A percentile compares a stretch with the other conserved stretches of the same genome.
phyloP scores from a whole-genome alignment of 164 flowering plant species.

The Magnolia kwangsiensis region DNA sequence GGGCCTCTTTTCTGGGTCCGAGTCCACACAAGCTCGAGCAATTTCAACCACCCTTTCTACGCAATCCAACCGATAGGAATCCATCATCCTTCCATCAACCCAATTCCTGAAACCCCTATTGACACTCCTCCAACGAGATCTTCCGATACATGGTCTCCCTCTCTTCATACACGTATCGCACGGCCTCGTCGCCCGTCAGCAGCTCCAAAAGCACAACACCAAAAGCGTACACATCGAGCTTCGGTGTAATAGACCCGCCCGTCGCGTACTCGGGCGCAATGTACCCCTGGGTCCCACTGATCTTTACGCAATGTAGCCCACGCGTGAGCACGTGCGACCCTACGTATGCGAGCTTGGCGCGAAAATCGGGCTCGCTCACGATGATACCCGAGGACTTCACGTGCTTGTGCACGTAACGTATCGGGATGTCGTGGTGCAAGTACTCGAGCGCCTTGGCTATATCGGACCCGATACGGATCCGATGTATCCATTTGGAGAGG shows the following conservation, averaged over 20 bases:
- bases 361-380: background rate
- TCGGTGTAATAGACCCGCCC: constrained; percentile 1
- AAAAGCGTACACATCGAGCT: constrained; percentile 4
- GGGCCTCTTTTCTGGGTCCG: background rate
- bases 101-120: background rate
- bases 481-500: constrained; percentile 5
- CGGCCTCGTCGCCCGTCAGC: constrained; percentile 4
- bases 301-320: background rate
- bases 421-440: constrained; percentile 9
- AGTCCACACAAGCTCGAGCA: background rate
- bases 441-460: constrained; percentile 10
- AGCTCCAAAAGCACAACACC: constrained; percentile 12
- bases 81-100: constrained; percentile 7
- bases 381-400: constrained; percentile 1
- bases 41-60: constrained; percentile 1
- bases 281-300: constrained; percentile 9
- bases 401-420: constrained; percentile 5
- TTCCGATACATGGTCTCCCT: background rate
- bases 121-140: background rate
- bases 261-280: constrained; percentile 11
- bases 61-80: constrained; percentile 6
- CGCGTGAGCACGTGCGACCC: constrained; percentile 1
- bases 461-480: constrained; percentile 1
- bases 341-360: constrained; percentile 2
- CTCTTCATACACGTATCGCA: background rate